Percentiles rank a stretch among this genome's conserved stretches.
phyloP scores from a whole-genome alignment of 139 green algal species.

The Chlamydomonas incerta region DNA sequence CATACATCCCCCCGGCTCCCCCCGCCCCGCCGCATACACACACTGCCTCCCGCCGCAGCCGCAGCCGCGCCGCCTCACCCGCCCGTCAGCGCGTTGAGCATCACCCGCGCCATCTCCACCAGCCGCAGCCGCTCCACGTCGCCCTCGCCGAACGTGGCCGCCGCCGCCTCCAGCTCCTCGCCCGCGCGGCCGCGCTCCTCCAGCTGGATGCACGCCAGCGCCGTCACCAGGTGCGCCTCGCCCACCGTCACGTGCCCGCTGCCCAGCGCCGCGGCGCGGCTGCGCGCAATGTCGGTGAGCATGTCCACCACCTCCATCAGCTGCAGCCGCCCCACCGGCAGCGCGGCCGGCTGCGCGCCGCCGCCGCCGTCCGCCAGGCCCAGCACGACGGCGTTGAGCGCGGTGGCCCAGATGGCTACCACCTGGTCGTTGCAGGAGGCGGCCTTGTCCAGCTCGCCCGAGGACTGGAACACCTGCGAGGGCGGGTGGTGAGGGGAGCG shows the following conservation, averaged over 20 bases:
- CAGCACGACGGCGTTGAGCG: constrained; percentile 46
- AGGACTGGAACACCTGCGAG: constrained; percentile 61
- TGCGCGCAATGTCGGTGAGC: constrained; percentile 71
- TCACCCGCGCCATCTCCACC: constrained; percentile 60
- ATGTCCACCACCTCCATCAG: constrained; percentile 83
- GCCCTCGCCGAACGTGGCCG: neutral
- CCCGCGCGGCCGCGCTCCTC: constrained; percentile 56
- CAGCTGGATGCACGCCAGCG: constrained; percentile 73
- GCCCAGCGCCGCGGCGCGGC: constrained; percentile 48
- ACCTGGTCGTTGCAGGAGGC: constrained; percentile 66
- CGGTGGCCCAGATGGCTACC: constrained; percentile 59
- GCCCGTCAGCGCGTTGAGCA: constrained; percentile 42
- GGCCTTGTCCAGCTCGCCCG: constrained; percentile 52
- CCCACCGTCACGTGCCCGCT: constrained; percentile 52
- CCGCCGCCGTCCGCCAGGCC: constrained; percentile 1
- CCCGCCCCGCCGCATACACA: too few species aligned
- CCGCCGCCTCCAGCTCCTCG: constrained; percentile 55
- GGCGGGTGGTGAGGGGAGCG: neutral
- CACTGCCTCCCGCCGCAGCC: too few species aligned
- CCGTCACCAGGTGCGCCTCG: constrained; percentile 63
- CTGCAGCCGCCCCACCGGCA: constrained; percentile 72
- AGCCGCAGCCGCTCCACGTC: constrained; percentile 50
- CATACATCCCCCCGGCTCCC: too few species aligned
- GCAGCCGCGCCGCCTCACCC: too few species aligned
- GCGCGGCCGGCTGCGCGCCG: neutral